Percentiles rank a stretch among this genome's conserved stretches.
These are phyloP conservation scores for Edaphochlamys debaryana DNA, from an alignment of 139 green algal species.

Conservation along the genomic window DNA sequence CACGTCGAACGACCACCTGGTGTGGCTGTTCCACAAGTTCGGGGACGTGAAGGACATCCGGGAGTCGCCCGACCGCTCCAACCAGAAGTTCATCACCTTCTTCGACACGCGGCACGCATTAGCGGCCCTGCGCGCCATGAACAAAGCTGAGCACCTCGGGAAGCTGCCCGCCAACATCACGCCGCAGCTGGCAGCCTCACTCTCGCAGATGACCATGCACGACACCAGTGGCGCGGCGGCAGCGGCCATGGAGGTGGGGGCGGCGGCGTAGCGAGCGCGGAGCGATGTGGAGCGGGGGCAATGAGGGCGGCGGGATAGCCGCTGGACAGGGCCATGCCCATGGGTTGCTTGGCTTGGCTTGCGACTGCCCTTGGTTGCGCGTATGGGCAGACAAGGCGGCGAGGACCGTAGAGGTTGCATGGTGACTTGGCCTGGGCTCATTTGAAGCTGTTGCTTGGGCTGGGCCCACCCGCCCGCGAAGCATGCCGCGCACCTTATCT, in stretches of 20 bases:
- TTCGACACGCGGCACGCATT: constrained; percentile 83
- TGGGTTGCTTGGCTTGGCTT: no score
- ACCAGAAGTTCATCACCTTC: constrained; percentile 90
- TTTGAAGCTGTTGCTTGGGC: no score
- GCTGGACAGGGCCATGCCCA: neutral
- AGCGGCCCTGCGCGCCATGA: constrained; percentile 68
- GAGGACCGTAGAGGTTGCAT: no score
- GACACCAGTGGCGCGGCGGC: neutral
- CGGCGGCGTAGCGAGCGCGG: neutral
- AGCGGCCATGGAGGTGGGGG: no score
- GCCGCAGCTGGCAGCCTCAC: constrained; percentile 47
- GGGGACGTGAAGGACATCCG: constrained; percentile 85
- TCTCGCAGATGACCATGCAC: constrained; percentile 33
- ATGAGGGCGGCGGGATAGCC: neutral
- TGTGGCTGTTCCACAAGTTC: constrained; percentile 82
- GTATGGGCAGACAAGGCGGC: no score
- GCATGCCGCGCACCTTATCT: no score
- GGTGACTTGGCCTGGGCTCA: no score
- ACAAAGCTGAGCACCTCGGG: constrained; percentile 64
- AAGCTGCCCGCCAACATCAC: constrained; percentile 55
- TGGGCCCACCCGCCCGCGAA: no score
- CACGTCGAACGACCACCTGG: constrained; percentile 77
- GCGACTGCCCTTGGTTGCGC: no score
- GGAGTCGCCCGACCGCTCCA: constrained; percentile 62
- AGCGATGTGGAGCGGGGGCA: no score